phyloP scores from a whole-genome alignment of 2,329 filamentous ascomycete species.

The Trichoderma cornu-damae region DNA sequence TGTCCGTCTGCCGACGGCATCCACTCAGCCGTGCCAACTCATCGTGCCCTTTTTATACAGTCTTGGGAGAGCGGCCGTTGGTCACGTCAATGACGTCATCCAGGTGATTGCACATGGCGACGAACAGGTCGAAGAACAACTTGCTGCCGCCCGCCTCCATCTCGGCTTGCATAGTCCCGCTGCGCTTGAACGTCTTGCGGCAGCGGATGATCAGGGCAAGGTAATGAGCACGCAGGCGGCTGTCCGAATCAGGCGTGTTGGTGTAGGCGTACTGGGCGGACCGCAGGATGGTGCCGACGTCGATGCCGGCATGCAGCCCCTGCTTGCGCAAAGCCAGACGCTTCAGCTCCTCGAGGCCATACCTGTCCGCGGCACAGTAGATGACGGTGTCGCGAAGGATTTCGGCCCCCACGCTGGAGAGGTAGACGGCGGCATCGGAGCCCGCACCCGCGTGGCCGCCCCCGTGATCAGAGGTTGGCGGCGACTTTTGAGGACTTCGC shows the following conservation, averaged over 20 bases:
- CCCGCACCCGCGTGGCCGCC: slow-evolving; percentile 44
- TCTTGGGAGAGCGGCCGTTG: slow-evolving; percentile 58
- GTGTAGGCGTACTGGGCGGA: slow-evolving; percentile 94
- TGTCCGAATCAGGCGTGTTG: slow-evolving; percentile 90
- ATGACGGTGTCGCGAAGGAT: slow-evolving; percentile 89
- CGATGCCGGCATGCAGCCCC: slow-evolving; percentile 85
- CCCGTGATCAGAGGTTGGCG: slow-evolving; percentile 44
- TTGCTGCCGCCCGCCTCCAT: slow-evolving; percentile 89
- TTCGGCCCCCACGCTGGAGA: slow-evolving; percentile 66
- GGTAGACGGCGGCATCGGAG: slow-evolving; percentile 58
- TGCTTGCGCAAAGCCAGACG: slow-evolving; percentile 88
- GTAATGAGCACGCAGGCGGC: slow-evolving; percentile 90
- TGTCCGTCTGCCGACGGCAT: slow-evolving; percentile 22
- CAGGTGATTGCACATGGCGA: slow-evolving; percentile 96
- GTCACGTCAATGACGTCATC: slow-evolving; percentile 89
- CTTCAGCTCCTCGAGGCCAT: slow-evolving; percentile 89
- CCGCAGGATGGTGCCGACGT: slow-evolving; percentile 84
- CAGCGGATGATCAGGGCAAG: slow-evolving; percentile 95
- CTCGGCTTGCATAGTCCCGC: slow-evolving; percentile 97
- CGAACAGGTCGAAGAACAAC: slow-evolving; percentile 97
- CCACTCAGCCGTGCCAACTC: slow-evolving; percentile 24
- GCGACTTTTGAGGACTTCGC: slow-evolving; percentile 43
- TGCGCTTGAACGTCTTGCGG: slow-evolving; percentile 96
- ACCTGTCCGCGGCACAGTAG: slow-evolving; percentile 88
- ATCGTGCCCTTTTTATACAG: slow-evolving; percentile 41